Evolutionary conservation across 2,329 filamentous ascomycete species (phyloP).

Genomic region (Pochonia chlamydosporia): DNA sequence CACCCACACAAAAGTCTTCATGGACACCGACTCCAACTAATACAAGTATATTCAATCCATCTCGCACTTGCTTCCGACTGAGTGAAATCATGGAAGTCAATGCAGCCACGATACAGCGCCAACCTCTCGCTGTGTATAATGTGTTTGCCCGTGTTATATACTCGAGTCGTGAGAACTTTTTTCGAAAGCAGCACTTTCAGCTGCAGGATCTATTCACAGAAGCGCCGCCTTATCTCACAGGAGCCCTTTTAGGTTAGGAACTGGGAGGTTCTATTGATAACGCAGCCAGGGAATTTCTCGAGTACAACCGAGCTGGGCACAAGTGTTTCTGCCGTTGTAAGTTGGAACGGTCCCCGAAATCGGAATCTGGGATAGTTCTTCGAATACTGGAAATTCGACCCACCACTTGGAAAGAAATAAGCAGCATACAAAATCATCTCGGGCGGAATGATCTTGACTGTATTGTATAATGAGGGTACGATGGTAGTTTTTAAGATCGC

Average conservation of each 20-base stretch:
- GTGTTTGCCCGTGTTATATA: slow-evolving; percentile 56
- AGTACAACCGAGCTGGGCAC: slow-evolving; percentile 7
- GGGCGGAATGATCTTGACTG: slow-evolving; percentile 22
- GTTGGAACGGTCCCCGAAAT: slow-evolving; percentile 14
- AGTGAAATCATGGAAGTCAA: slow-evolving; percentile 52
- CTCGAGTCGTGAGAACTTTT: slow-evolving; percentile 47
- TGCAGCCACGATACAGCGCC: slow-evolving; percentile 20
- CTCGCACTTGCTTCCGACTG: slow-evolving; percentile 54
- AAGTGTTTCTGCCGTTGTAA: slow-evolving; percentile 29
- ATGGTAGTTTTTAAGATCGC: too few relatives aligned
- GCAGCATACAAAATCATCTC: slow-evolving; percentile 16
- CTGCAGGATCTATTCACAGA: slow-evolving; percentile 58
- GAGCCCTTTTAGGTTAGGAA: slow-evolving; percentile 21
- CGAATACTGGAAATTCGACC: slow-evolving; percentile 20
- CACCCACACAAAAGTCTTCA: neutral
- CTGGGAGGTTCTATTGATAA: slow-evolving; percentile 19
- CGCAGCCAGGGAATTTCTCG: slow-evolving; percentile 18
- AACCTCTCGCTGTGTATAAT: slow-evolving; percentile 47
- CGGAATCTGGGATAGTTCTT: slow-evolving; percentile 19
- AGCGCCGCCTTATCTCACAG: slow-evolving; percentile 43
- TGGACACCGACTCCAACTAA: neutral
- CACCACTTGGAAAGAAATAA: slow-evolving; percentile 24
- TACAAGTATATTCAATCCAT: slow-evolving; percentile 11
- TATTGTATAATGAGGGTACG: too few relatives aligned
- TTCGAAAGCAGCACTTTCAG: slow-evolving; percentile 54